Evolutionary conservation across 768 basidiomycete species (phyloP), one percentile per base, ranked within the genome.

Genomic region (Russula lepida): DNA sequence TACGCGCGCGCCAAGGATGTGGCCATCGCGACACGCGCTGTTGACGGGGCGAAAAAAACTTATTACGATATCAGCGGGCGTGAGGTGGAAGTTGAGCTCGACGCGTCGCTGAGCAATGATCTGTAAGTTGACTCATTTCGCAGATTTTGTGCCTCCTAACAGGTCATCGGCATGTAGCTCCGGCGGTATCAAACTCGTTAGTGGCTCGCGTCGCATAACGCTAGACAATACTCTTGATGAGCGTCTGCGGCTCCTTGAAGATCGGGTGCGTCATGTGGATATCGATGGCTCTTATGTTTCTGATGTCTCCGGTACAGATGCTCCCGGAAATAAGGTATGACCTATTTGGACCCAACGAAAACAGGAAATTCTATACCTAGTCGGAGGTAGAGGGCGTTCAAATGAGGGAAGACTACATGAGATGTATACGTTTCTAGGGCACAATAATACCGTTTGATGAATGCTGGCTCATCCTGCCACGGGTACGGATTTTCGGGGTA

Each of bases 181-280:
- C 59, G 97, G 97, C 15, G 95, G 95, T 15, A 76, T 97, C 50
- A 85, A 85, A 68, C 81, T 98, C 19, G 69, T 81, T 15, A 89
- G 82, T 55, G 87, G 86, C 23, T 79, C 79, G 11, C 79, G 81
- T 35, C 83, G 92, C 54, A 98, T 98, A 72, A 88, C 84, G 23
- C 80, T 99, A 25, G 90, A 98, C 74, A 98, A 99, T 71, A 94
- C 95, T 2, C 77, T 99, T 54, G 95, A 95, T 67, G 94, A 98
- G 73, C 81, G 95, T 50, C 74, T 99, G 69, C 80, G 85, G 65
- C 73, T 98, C 66, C 76, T 99, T 43, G 94, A 98, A 74, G 92
- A 97, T 70, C 81, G 88, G 75, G 93, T 92, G 64, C 64, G 85
- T 74, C 11, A 23, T 52, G 23, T 28, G 23, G 33, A 25, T 9